A percentile compares a stretch with the other conserved stretches of the same genome.
phyloP scores from a whole-genome alignment of 2,329 filamentous ascomycete species.

The Sporothrix phasma region DNA sequence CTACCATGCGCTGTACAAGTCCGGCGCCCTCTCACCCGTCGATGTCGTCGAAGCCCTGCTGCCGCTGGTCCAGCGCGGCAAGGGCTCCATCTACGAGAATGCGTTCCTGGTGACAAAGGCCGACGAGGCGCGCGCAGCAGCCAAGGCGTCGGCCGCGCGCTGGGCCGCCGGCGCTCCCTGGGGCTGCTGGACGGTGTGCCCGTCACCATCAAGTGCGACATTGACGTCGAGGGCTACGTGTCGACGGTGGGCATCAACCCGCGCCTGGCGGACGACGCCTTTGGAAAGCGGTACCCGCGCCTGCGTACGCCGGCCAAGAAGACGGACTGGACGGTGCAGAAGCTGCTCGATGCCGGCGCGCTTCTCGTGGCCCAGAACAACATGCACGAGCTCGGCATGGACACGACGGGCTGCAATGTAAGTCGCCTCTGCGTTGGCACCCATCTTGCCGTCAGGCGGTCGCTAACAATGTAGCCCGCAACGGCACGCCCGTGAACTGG shows the following conservation, averaged over 20 bases:
- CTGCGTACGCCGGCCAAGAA: slow-evolving; percentile 40
- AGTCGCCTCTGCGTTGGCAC: slow-evolving; percentile 15
- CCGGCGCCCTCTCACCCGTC: slow-evolving; percentile 59
- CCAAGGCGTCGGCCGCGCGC: slow-evolving; percentile 61
- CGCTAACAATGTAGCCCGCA: slow-evolving; percentile 36
- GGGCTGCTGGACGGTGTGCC: slow-evolving; percentile 73
- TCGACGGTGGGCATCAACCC: slow-evolving; percentile 55
- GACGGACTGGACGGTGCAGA: slow-evolving; percentile 61
- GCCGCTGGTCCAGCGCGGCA: slow-evolving; percentile 55
- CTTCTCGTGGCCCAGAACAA: slow-evolving; percentile 65
- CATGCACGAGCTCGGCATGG: slow-evolving; percentile 74
- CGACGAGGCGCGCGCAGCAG: slow-evolving; percentile 55
- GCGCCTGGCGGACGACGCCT: slow-evolving; percentile 13
- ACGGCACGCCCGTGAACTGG: slow-evolving; percentile 69
- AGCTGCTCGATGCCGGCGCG: slow-evolving; percentile 64
- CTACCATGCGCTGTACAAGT: slow-evolving; percentile 65
- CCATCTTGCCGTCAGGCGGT: not conserved
- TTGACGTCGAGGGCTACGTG: slow-evolving; percentile 59
- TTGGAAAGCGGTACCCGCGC: slow-evolving; percentile 40
- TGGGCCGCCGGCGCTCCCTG: slow-evolving; percentile 58
- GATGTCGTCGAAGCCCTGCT: slow-evolving; percentile 63
- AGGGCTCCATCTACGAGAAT: slow-evolving; percentile 48
- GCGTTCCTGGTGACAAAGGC: slow-evolving; percentile 62
- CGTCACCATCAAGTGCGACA: slow-evolving; percentile 75
- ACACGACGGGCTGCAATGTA: slow-evolving; percentile 75